These are phyloP conservation scores for Kazachstania taianensis DNA, from an alignment of 805 yeast species.

Conservation along the genomic window DNA sequence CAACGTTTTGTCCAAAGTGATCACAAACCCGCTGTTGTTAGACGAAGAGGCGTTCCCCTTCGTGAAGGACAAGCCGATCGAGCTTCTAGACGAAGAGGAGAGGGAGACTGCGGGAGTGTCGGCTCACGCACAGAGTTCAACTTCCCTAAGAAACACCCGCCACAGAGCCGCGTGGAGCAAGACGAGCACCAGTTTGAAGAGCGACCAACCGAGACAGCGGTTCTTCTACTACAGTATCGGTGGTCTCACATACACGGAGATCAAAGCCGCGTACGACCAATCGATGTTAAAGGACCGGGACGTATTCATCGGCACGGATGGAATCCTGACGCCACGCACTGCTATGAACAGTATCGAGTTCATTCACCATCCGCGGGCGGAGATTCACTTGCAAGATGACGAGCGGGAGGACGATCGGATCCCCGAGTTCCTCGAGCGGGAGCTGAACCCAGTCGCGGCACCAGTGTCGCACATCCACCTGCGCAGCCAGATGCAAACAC, in stretches of 20 bases:
- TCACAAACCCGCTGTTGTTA: conserved; percentile 37
- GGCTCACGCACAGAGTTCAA: conserved; percentile 29
- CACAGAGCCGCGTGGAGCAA: conserved; percentile 74
- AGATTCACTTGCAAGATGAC: conserved; percentile 36
- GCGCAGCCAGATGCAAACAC: conserved; percentile 1
- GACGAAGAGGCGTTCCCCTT: conserved; percentile 60
- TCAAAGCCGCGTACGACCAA: conserved; percentile 64
- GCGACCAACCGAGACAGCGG: conserved; percentile 46
- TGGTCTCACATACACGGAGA: conserved; percentile 77
- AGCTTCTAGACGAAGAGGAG: conserved; percentile 30
- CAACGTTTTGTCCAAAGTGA: conserved; percentile 42
- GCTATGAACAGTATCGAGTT: conserved; percentile 33
- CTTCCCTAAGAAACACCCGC: conserved; percentile 57
- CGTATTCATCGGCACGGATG: conserved; percentile 73
- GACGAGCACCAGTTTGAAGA: conserved; percentile 21
- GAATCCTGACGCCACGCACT: conserved; percentile 45
- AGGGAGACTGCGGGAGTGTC: conserved; percentile 24
- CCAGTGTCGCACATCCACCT: conserved; percentile 21
- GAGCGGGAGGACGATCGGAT: conserved; percentile 27
- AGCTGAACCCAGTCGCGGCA: conserved; percentile 13
- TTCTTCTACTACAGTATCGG: conserved; percentile 80
- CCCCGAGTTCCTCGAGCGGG: conserved; percentile 36
- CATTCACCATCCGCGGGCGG: conserved; percentile 30
- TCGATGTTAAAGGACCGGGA: conserved; percentile 55
- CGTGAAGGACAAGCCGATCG: conserved; percentile 62